Evolutionary conservation across 768 basidiomycete species (phyloP), one percentile per base, ranked within the genome.

Genomic region (Panaeolus papilionaceus): DNA sequence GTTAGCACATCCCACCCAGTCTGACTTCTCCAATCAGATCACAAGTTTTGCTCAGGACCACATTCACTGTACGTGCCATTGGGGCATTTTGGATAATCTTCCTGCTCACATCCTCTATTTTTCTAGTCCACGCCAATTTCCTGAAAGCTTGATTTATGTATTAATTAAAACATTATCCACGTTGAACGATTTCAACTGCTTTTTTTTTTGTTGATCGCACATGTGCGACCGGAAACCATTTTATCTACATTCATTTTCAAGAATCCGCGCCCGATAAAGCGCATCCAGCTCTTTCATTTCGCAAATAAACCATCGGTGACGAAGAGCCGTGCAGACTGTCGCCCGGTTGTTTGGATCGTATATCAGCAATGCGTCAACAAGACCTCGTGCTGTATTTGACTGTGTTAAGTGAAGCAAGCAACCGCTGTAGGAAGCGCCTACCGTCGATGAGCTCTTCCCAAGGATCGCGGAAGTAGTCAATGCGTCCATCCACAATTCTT

Each of bases 11-110:
- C 58, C 26, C 16, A 20, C 20, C 38, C 6, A 39, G 8, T 11
- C 61, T 69, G 14, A 68, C 28, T 51, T 45, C 18, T 47, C 42
- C 33, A 42, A 44, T 64, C 67, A 95, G 94, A 91, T 98, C 51
- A 95, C 95, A 0, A 95, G 94, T 2, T 97, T 97, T 74, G 91
- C 89, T 18, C 83, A 90, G 11, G 96, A 96, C 71, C 97, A 99
- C 73, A 84, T 99, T 70, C 91, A 90, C 64, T 98, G 94, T 94
- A 70, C 78, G 92, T 80, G 65, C 1, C 5, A 33, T 33, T 58
- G 4, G 4, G 42, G 23, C 6, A 64, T 14, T 47, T 63, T 11
- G 64, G 39, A 64, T 62, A 69, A 64, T 70, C 26, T 20, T 75
- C 63, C 37, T 42, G 66, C 26, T 33, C 28, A 71, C 40, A 68